Base-by-base conservation (phyloP, 768 basidiomycete genomes). In the Amanita exitialis region DNA sequence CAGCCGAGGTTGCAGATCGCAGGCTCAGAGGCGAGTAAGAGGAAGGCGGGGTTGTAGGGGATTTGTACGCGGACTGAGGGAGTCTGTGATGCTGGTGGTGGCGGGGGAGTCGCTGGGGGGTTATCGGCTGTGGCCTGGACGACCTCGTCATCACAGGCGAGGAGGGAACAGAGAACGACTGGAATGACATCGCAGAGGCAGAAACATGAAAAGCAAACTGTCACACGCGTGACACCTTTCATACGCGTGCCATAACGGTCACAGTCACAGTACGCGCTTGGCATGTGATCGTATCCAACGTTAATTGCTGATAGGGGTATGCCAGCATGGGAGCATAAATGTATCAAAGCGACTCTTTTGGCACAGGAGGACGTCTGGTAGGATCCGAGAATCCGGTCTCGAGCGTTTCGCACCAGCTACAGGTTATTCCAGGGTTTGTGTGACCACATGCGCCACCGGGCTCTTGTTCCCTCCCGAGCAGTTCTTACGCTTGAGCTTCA, bases 1-100 rank as follows among this genome's bases (percentile, higher is more conserved):
- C 74, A 30, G 76, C 74, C 42, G 75, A 70, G 55, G 73, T 77
- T 30, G 78, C 71, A 5, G 83, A 86, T 56, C 79, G 78, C 38
- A 83, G 71, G 59, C 82, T 84, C 59, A 82, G 71, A 27, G 84
- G 83, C 3, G 83, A 84, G 64, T 83, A 84, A 6, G 83, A 82
- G 16, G 82, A 82, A 48, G 74, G 72, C 20, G 83, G 82, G 12
- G 82, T 82, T 47, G 74, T 63, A 16, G 83, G 82, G 55, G 82
- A 82, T 64, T 70, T 75, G 66, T 74, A 67, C 58, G 69, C 66
- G 36, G 73, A 73, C 39, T 72, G 70, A 20, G 73, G 69, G 56
- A 72, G 66, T 44, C 69, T 69, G 54, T 74, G 71, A 12, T 36
- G 44, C 27, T 53, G 52, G 44, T 67, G 67, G 35, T 74, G 73